Base-by-base conservation (phyloP, 352 stramenopile genomes). In the Phytophthora pini region DNA sequence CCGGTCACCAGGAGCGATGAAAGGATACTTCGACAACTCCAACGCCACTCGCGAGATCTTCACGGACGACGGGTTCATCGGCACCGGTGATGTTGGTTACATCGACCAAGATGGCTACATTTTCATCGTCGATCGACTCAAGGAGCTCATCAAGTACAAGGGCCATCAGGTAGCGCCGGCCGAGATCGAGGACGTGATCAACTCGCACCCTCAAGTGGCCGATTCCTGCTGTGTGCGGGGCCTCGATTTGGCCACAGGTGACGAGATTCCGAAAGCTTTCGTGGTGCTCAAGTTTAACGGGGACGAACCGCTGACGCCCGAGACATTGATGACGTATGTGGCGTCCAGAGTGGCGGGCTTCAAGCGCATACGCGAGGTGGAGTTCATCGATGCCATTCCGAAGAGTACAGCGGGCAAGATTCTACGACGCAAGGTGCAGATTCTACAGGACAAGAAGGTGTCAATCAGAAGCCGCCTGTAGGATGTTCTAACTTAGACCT, bases 131-230 rank as follows among this genome's bases (percentile, higher is more conserved):
- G 95, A 98, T 65, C 77, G 95, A 13, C 65, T 97, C 17, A 98
- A 98, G 71, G 93, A 98, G 65, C 65, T 98, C 11, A 98, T 98
- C 76, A 98, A 98, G 79, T 93, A 97, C 57, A 97, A 97, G 52
- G 93, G 93, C 11, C 93, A 94, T 49, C 93, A 95, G 71, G 79
- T 98, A 8, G 85, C 92, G 8, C 94, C 92, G 2, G 93, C 92
- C 0, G 94, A 98, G 70, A 74, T 98, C 17, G 94, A 98, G 72
- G 92, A 92, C 26, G 70, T 98, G 8, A 26, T 98, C 1, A 82
- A 97, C 24, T 82, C 70, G 4, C 84, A 98, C 72, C 77, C 75
- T 5, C 54, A 74, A 17, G 54, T 98, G 3, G 66, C 80, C 5
- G 94, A 98, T 71, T 86, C 77, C 17, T 90, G 84, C 34, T 86